Conservation (phyloP, 352 stramenopile species). For the Phytophthora aleatoria region DNA sequence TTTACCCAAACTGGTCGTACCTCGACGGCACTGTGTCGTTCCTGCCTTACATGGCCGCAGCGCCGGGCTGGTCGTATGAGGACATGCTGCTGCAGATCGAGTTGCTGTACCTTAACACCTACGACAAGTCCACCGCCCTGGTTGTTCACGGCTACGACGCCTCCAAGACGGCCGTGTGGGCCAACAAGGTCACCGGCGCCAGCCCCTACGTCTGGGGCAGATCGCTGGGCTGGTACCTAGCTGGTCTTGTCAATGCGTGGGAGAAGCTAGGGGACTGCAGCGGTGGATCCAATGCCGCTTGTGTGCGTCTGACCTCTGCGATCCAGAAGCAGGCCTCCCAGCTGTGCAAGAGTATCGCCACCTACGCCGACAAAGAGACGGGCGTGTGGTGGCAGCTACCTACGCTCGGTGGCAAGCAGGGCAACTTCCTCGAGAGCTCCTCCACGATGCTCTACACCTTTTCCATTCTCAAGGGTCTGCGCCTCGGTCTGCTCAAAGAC, state of each 20-base stretch:
- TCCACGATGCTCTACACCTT: constrained; percentile 40
- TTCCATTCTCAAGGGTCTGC: constrained; percentile 36
- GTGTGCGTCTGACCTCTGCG: constrained; percentile 7
- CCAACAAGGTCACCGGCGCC: constrained; percentile 29
- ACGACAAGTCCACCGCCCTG: constrained; percentile 23
- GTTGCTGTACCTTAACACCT: constrained; percentile 31
- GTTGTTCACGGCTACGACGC: constrained; percentile 32
- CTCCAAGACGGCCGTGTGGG: constrained; percentile 33
- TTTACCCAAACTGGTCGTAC: constrained; percentile 38
- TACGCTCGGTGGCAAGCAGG: constrained; percentile 24
- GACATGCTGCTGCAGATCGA: constrained; percentile 38
- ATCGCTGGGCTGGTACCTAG: constrained; percentile 34
- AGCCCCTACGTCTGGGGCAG: constrained; percentile 31
- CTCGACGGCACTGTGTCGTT: constrained; percentile 35
- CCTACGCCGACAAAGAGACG: constrained; percentile 22
- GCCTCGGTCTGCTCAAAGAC: constrained; percentile 33
- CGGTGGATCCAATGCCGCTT: constrained; percentile 9
- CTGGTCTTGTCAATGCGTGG: constrained; percentile 32
- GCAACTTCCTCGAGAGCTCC: constrained; percentile 39
- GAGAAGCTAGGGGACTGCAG: constrained; percentile 25
- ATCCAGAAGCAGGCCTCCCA: constrained; percentile 27
- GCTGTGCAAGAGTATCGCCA: constrained; percentile 25
- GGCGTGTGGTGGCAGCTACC: constrained; percentile 36
- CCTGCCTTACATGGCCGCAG: constrained; percentile 34
- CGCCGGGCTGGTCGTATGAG: constrained; percentile 30